A percentile compares a stretch with the other conserved stretches of the same genome.
These are phyloP conservation scores for Naganishia randhawae DNA, from an alignment of 768 basidiomycete genomes.

Conservation along the genomic window DNA sequence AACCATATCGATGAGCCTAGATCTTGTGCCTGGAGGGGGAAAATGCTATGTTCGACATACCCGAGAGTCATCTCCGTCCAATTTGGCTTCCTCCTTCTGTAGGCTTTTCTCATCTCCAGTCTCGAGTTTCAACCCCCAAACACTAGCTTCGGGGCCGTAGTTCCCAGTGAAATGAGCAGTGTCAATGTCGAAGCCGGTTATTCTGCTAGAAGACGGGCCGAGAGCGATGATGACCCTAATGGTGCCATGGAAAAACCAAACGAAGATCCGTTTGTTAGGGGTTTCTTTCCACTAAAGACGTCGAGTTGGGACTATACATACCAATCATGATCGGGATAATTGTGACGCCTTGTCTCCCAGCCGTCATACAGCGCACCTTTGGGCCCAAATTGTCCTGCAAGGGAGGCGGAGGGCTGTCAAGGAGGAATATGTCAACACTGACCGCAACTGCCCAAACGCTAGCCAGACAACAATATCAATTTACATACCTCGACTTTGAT, in stretches of 20 bases:
- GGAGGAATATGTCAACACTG: neutral
- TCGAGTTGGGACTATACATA: constrained; percentile 45
- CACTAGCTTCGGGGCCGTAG: constrained; percentile 66
- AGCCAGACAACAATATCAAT: no score
- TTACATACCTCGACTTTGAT: constrained; percentile 70
- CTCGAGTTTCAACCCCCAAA: constrained; percentile 58
- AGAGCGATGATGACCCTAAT: constrained; percentile 83
- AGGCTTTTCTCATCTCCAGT: constrained; percentile 18
- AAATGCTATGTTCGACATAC: constrained; percentile 14
- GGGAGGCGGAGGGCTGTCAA: constrained; percentile 70
- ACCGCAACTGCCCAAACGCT: no score
- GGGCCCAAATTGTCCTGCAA: constrained; percentile 96
- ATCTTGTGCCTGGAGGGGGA: no score
- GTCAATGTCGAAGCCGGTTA: constrained; percentile 86
- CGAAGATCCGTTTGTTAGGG: neutral
- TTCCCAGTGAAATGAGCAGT: constrained; percentile 90
- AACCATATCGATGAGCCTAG: neutral
- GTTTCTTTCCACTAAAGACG: neutral
- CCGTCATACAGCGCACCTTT: constrained; percentile 91
- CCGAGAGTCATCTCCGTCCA: constrained; percentile 24
- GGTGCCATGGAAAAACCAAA: constrained; percentile 1
- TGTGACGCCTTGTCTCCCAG: constrained; percentile 86
- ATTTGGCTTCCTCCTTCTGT: constrained; percentile 17
- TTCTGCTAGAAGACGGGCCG: constrained; percentile 63
- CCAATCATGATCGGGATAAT: constrained; percentile 72